Conservation (phyloP, 805 yeast species). For the Wickerhamomyces silvicola region DNA sequence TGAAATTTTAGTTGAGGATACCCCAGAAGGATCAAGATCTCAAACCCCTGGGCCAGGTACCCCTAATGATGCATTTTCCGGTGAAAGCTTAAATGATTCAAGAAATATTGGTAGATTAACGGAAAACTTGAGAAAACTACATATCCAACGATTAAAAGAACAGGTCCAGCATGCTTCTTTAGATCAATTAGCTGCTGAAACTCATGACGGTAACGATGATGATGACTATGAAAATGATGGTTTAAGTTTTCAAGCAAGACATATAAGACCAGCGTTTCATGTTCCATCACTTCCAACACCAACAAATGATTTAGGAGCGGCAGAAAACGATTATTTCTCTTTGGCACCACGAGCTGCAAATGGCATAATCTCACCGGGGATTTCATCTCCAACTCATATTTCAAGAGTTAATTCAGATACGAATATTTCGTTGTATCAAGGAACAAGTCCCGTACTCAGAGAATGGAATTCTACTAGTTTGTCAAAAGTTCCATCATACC, state of each 20-base stretch:
- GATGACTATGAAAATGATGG: slow-evolving; percentile 20
- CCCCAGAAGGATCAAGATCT: slow-evolving; percentile 25
- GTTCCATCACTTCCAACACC: slow-evolving; percentile 19
- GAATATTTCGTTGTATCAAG: slow-evolving; percentile 18
- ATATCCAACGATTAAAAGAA: slow-evolving; percentile 38
- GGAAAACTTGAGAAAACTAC: slow-evolving; percentile 46
- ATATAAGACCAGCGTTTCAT: slow-evolving; percentile 12
- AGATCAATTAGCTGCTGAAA: slow-evolving; percentile 15
- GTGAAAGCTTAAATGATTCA: slow-evolving; percentile 18
- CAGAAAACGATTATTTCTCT: slow-evolving; percentile 32
- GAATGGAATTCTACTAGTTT: slow-evolving; percentile 40
- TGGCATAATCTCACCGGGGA: slow-evolving; percentile 32
- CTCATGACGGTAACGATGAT: slow-evolving; percentile 15
- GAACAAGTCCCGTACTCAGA: slow-evolving; percentile 5
- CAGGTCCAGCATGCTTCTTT: slow-evolving; percentile 27
- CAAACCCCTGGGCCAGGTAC: slow-evolving; percentile 25
- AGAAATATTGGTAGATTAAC: slow-evolving; percentile 32
- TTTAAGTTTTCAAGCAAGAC: slow-evolving; percentile 10
- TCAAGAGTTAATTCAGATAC: slow-evolving; percentile 52
- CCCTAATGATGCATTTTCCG: slow-evolving; percentile 13
- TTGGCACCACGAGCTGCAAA: slow-evolving; percentile 6
- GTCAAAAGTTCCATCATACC: slow-evolving; percentile 79
- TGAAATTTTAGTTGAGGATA: slow-evolving; percentile 37
- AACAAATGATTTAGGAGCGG: slow-evolving; percentile 11
- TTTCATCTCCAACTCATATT: slow-evolving; percentile 49